Base-by-base conservation (phyloP, 768 basidiomycete genomes). In the Lentinula aciculospora region DNA sequence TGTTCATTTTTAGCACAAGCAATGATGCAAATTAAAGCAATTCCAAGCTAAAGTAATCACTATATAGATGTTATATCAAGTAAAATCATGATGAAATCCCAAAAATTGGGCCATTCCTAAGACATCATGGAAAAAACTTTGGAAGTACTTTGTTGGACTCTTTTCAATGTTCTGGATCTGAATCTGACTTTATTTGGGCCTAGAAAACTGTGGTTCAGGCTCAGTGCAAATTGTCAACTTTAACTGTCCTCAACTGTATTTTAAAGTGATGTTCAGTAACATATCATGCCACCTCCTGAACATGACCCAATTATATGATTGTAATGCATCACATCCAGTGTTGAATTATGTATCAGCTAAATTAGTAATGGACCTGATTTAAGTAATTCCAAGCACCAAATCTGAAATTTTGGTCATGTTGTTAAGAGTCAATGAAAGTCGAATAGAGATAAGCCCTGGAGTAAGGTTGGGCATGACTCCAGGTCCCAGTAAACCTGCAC, bases 11-110 rank as follows among this genome's bases (percentile, higher is more conserved):
- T 47, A 5, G 39, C 59, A 34, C 15, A n/a, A 12, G 67, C 61
- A 54, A 64, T 68, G 67, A 60, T 61, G 57, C 29, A 57, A 21
- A 49, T 66, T 7, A 63, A 68, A 15, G 57, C 63, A 23, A 54
- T 61, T 21, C 42, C 8, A 2, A 6, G 13, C 23, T 29, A 25
- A 25, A 7, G 12, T 47, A 15, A 9, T 3, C 17, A 47, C 7
- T 29, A 5, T 53, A 71, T 7, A 69, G 53, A 10, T n/a, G n/a
- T n/a, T n/a, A n/a, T n/a, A n/a, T n/a, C n/a, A n/a, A 69, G 69
- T 17, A 67, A 63, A 40, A 67, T 66, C 17, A 69, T 68, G 27
- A 68, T 60, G 56, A 25, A 42, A 3, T 23, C 32, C 53, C 48
- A 62, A 63, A 61, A 59, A 53, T 57, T 60, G 60, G 59, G 62